Evolutionary conservation across 108 stramenopile genomes (phyloP), one percentile per base, ranked within the genome.

Genomic region (Fistulifera pelliculosa): DNA sequence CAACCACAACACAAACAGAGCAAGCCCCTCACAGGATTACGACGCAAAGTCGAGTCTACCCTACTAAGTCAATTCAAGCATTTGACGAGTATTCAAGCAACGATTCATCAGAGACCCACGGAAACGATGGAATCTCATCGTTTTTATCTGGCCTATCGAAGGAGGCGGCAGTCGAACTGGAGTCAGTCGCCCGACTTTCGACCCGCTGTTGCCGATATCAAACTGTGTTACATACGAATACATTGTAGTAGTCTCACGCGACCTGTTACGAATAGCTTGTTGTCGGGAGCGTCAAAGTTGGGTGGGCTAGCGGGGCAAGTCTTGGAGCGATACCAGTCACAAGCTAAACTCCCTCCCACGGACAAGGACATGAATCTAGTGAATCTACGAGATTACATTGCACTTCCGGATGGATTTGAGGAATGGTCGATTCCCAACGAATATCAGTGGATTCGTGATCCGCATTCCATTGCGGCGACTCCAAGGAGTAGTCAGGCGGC

Each of bases 391-490:
- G 65, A 63, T 12, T 31, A 60, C 42, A 41, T 78, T 22, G 56
- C 60, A 13, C 49, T 82, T 0, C 89, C 89, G 2, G 58, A 66
- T 13, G 73, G 72, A 17, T 80, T 60, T 42, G 67, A 85, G 38
- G 80, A 84, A 60, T 90, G 89, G 89, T 53, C 66, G 13, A 70
- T 86, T 41, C 89, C 89, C 4, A 66, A 77, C 11, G 60, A 73
- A 38, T 84, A 68, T 41, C 63, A 62, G 18, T 49, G 23, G 22
- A 26, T 45, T 3, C 56, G 43, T 14, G 56, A 47, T 58, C 54
- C 38, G 17, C 31, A 39, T 55, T 21, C 54, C 31, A 16, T 39
- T 16, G 17, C 21, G 60, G 14, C 24, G 60, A n/a, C 19, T 27
- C 38, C 27, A 19, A 61, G 19, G 44, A 19, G n/a, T 11, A 48